Conservation (phyloP, 2,329 filamentous ascomycete species). For the Sclerotinia minor region DNA sequence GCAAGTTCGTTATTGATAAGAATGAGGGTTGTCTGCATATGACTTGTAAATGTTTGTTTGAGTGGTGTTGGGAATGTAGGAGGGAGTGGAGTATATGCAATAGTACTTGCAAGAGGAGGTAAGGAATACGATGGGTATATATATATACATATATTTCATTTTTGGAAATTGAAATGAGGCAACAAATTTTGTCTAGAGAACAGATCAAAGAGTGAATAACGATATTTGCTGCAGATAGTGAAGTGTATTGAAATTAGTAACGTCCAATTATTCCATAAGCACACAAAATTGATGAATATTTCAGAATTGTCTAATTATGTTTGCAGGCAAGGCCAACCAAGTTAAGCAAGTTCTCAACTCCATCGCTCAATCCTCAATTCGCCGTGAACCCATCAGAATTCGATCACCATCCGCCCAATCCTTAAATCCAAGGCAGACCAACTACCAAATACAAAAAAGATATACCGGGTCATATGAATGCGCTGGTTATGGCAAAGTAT, state of each 20-base stretch:
- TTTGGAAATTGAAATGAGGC: neutral
- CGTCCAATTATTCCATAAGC: neutral
- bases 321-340: neutral
- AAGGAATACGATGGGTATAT: neutral
- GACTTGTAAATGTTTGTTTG: slow-evolving; percentile 36
- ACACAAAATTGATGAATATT: neutral
- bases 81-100: slow-evolving; percentile 32
- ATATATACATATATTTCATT: no score
- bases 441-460: slow-evolving; percentile 23
- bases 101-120: slow-evolving; percentile 28
- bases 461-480: neutral
- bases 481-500: slow-evolving; percentile 19
- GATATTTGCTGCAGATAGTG: neutral
- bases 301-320: slow-evolving; percentile 11
- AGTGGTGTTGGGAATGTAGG: slow-evolving; percentile 40
- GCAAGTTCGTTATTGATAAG: slow-evolving; percentile 36
- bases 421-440: slow-evolving; percentile 17
- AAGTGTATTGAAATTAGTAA: neutral
- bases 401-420: slow-evolving; percentile 10
- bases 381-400: slow-evolving; percentile 13
- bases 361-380: slow-evolving; percentile 15
- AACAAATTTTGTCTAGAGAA: neutral
- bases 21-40: slow-evolving; percentile 40
- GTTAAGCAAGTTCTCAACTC: slow-evolving; percentile 16
- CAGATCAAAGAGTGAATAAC: no score